These are phyloP conservation scores for Geranium brycei DNA, from an alignment of 345 rosid genomes.

Conservation along the genomic window DNA sequence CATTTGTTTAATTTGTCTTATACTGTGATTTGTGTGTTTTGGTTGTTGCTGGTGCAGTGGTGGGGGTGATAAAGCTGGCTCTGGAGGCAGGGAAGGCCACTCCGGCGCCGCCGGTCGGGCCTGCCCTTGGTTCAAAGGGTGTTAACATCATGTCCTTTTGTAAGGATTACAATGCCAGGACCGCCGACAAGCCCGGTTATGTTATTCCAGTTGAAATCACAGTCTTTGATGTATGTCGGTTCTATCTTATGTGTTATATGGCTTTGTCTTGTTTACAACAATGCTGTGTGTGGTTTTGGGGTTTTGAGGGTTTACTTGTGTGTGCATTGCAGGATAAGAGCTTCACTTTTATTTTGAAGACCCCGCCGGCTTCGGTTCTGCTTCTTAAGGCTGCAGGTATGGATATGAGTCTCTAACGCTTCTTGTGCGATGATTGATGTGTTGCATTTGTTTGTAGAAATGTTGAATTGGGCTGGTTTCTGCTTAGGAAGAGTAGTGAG, in stretches of 20 bases:
- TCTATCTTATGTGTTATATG: too few relatives aligned
- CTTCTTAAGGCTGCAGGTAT: constrained; percentile 87
- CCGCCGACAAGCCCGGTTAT: constrained; percentile 92
- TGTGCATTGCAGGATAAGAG: constrained; percentile 60
- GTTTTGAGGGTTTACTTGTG: constrained; percentile 2
- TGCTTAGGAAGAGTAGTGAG: too few relatives aligned
- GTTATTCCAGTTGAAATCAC: constrained; percentile 93
- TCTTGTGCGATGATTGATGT: neutral
- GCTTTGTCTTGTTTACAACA: too few relatives aligned
- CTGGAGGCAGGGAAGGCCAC: constrained; percentile 94
- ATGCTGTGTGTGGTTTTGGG: neutral
- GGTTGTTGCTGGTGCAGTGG: constrained; percentile 32
- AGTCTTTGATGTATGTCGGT: constrained; percentile 57
- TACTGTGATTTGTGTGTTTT: neutral
- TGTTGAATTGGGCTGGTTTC: too few relatives aligned
- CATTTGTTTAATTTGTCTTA: neutral
- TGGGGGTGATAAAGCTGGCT: constrained; percentile 72
- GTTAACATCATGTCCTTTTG: constrained; percentile 88
- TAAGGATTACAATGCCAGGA: constrained; percentile 92
- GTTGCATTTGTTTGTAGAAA: too few relatives aligned
- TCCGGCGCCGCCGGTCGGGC: constrained; percentile 92
- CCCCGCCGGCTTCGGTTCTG: constrained; percentile 93
- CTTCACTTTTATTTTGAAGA: constrained; percentile 86
- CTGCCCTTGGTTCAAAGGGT: constrained; percentile 82
- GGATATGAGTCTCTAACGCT: neutral